Evolutionary conservation across 2,329 filamentous ascomycete genomes (phyloP).

Genomic region (Fusarium subglutinans): DNA sequence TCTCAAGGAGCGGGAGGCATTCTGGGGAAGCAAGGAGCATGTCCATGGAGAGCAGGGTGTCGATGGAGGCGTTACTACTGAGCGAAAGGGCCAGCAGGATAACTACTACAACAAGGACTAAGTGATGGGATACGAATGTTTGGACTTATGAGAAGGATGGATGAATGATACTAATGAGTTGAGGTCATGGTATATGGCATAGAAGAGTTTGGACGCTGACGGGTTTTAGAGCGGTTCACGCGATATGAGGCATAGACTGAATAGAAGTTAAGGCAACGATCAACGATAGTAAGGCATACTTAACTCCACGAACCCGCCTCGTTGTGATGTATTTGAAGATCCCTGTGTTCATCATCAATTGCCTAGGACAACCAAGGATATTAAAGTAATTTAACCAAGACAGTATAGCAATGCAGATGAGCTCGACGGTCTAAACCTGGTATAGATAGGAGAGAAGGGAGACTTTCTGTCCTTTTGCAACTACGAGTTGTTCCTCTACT

Average conservation of each 20-base stretch:
- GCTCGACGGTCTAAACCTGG: not conserved
- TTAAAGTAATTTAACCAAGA: constrained; percentile 6
- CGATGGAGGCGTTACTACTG: constrained; percentile 48
- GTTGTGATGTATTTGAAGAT: not conserved
- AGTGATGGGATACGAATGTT: not conserved
- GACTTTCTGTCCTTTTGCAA: not conserved
- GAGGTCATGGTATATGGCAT: constrained; percentile 11
- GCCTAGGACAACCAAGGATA: not conserved
- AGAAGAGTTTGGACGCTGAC: not conserved
- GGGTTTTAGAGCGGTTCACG: constrained; percentile 6
- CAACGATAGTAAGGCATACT: not conserved
- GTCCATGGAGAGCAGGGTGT: constrained; percentile 57
- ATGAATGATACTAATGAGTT: constrained; percentile 27
- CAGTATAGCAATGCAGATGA: not conserved
- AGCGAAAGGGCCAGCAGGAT: constrained; percentile 55
- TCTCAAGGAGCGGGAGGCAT: constrained; percentile 76
- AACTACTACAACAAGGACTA: constrained; percentile 56
- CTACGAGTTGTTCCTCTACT: not conserved
- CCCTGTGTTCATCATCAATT: not conserved
- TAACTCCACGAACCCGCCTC: not conserved
- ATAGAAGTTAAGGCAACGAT: constrained; percentile 10
- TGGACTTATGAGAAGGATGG: not conserved
- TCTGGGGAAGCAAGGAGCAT: constrained; percentile 69
- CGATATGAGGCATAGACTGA: constrained; percentile 14
- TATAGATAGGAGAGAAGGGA: not conserved